Evolutionary conservation across 2,329 filamentous ascomycete species (phyloP).

Genomic region (Ophiostoma novo-ulmi): DNA sequence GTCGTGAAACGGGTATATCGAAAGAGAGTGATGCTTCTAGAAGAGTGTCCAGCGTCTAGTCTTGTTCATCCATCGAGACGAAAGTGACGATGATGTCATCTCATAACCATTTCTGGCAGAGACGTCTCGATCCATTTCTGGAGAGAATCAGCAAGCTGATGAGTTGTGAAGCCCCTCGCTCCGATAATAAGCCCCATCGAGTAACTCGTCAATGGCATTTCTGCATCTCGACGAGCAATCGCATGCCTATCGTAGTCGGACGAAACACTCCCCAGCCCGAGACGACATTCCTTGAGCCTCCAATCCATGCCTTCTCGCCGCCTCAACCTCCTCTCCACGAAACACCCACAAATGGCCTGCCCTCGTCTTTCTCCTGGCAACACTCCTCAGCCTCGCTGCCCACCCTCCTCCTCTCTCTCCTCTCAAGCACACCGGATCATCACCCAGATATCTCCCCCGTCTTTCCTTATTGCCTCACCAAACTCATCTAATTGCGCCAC

Average conservation of each 20-base stretch:
- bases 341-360: neutral
- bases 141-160: neutral
- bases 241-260: slow-evolving; percentile 96
- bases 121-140: slow-evolving; percentile 4
- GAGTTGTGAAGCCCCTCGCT: slow-evolving; percentile 61
- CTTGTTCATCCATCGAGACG: neutral
- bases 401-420: slow-evolving; percentile 11
- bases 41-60: slow-evolving; percentile 26
- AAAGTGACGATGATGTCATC: neutral
- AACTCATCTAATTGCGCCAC: neutral
- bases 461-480: neutral
- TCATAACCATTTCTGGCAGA: neutral
- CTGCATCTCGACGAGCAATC: slow-evolving; percentile 62
- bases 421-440: slow-evolving; percentile 5
- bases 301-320: neutral
- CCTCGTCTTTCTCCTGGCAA: neutral
- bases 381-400: slow-evolving; percentile 12
- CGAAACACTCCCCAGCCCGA: slow-evolving; percentile 63
- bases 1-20: neutral
- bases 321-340: neutral
- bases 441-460: neutral
- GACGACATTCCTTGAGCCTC: slow-evolving; percentile 14
- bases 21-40: slow-evolving; percentile 14
- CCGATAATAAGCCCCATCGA: slow-evolving; percentile 99
- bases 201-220: slow-evolving; percentile 62